Base-by-base conservation (phyloP, 2,329 filamentous ascomycete species). In the Pseudogymnoascus sp. region DNA sequence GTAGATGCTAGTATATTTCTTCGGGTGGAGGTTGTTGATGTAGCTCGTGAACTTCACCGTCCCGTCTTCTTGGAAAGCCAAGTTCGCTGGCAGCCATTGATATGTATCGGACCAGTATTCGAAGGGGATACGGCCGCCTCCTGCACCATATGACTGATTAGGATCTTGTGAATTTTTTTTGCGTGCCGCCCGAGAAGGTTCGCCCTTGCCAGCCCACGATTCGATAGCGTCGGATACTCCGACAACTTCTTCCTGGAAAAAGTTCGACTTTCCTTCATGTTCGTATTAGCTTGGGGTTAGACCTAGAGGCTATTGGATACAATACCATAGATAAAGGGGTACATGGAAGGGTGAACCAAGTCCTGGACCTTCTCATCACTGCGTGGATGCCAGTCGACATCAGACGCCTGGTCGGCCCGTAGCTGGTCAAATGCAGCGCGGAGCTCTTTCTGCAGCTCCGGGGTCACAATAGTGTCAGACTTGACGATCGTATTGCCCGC, bases 271-370 rank as follows among this genome's bases (percentile, higher is more conserved):
- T 18, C 61, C 47, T 60, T 37, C 11, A 40, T 21, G 10, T 62
- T 4, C 4, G n/a, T 14, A 37, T 47, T 60, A 47, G 38, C 25
- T 59, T 56, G 11, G 5, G 6, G 33, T 14, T 28, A 16, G 11
- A 60, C 7, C n/a, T 28, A 12, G 23, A 60, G 33, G 59, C 18
- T 18, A 40, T 40, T 10, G 59, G 12, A 21, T 21, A 47, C 28
- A 62, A 38, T 53, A 62, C 81, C 82, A 66, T 83, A 85, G 1
- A 83, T 70, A 0, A 89, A 71, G 0, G 86, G 84, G 66, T 80
- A 89, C 5, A 89, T 75, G 0, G 84, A 88, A 0, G 86, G 85
- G 66, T 89, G 80, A 4, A 89, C 78, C 1, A 89, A 74, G 69
- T 89, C 81, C 0, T 86, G 78, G 1, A 89, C 84, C 64, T 78